phyloP scores from a whole-genome alignment of 2,329 filamentous ascomycete genomes.

The Calonectria crousiana region DNA sequence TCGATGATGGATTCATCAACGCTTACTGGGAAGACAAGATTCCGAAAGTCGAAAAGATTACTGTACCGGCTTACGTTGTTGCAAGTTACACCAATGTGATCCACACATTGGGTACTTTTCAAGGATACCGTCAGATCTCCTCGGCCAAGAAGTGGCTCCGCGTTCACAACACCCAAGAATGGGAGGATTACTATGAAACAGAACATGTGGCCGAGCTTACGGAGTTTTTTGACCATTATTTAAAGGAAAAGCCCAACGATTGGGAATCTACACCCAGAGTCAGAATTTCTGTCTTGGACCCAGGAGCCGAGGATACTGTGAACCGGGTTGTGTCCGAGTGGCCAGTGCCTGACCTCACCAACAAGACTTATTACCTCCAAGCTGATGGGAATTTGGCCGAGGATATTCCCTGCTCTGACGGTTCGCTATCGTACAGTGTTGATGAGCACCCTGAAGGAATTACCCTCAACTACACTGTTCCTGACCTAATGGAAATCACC shows the following conservation, averaged over 20 bases:
- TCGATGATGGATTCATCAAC: not conserved
- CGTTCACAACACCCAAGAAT: not conserved
- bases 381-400: not conserved
- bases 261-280: not conserved
- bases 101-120: not conserved
- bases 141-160: not conserved
- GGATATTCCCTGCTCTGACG: not conserved
- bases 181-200: not conserved
- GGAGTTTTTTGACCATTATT: not conserved
- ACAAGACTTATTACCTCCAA: not conserved
- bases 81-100: not conserved
- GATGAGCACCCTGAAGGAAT: not conserved
- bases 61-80: not conserved
- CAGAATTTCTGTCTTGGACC: not conserved
- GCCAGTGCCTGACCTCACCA: not conserved
- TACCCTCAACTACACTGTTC: not conserved
- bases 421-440: not conserved
- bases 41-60: not conserved
- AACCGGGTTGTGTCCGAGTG: not conserved
- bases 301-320: not conserved
- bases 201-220: not conserved
- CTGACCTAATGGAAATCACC: not conserved
- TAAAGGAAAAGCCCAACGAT: not conserved
- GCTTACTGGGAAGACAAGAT: not conserved
- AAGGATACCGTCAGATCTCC: not conserved